Evolutionary conservation across 2,329 filamentous ascomycete species (phyloP).

Genomic region (Spiromastix sp.): DNA sequence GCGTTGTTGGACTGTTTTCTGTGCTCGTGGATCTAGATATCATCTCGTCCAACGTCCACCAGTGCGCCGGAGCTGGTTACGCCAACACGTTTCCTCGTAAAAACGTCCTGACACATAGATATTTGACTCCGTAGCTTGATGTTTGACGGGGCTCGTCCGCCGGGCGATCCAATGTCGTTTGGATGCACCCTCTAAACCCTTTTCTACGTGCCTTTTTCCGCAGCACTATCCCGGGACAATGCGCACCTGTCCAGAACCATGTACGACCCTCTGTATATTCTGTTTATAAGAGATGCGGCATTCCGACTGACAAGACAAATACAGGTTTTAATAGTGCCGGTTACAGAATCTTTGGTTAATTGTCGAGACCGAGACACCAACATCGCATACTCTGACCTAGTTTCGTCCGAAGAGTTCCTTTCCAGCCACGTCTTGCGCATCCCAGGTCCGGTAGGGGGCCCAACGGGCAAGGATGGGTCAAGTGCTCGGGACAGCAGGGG

Average conservation of each 20-base stretch:
- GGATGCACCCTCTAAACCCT: constrained; percentile 98
- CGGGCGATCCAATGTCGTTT: constrained; percentile 38
- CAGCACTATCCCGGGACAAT: constrained; percentile 85
- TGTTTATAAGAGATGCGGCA: no score
- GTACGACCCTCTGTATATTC: constrained; percentile 29
- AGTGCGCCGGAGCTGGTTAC: no score
- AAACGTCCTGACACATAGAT: no score
- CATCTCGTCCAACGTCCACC: no score
- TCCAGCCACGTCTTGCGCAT: constrained; percentile 93
- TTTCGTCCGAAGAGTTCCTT: constrained; percentile 86
- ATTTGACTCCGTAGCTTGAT: constrained; percentile 24
- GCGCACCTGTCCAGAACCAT: constrained; percentile 81
- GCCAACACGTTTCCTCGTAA: no score
- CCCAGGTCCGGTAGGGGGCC: constrained; percentile 40
- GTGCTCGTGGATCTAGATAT: no score
- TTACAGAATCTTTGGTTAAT: constrained; percentile 82
- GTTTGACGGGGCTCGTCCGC: constrained; percentile 22
- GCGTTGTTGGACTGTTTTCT: no score
- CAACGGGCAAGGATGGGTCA: constrained; percentile 42
- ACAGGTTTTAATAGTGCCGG: constrained; percentile 78
- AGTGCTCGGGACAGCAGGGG: constrained; percentile 76
- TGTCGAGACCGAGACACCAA: constrained; percentile 80
- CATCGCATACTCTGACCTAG: constrained; percentile 64
- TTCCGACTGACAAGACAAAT: no score
- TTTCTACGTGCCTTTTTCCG: constrained; percentile 98